Conservation (phyloP, 2,329 filamentous ascomycete genomes). For the Drechslerella stenobrocha region DNA sequence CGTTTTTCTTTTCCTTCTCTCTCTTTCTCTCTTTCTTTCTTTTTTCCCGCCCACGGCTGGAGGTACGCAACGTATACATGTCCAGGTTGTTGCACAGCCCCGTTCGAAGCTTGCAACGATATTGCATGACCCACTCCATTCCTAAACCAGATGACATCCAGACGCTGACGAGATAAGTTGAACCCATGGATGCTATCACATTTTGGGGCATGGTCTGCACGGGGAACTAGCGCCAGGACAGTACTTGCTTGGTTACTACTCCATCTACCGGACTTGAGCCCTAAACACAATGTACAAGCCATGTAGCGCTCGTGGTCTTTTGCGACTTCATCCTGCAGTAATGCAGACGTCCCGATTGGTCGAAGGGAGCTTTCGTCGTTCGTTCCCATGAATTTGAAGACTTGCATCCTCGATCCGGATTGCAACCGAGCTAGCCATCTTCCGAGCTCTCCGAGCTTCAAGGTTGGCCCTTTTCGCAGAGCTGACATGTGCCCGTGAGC, state of each 20-base stretch:
- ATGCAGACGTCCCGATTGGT: constrained; percentile 48
- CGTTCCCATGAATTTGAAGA: constrained; percentile 25
- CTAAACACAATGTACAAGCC: constrained; percentile 34
- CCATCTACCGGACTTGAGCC: constrained; percentile 45
- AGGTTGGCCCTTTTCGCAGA: constrained; percentile 10
- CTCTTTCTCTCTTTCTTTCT: constrained; percentile 25
- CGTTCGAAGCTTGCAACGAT: constrained; percentile 48
- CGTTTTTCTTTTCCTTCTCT: constrained; percentile 17
- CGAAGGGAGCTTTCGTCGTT: constrained; percentile 16
- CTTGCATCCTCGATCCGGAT: constrained; percentile 47
- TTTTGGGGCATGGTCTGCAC: constrained; percentile 22
- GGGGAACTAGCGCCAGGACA: constrained; percentile 29
- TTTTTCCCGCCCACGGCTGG: constrained; percentile 8
- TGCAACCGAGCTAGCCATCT: constrained; percentile 46
- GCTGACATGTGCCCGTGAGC: constrained; percentile 37
- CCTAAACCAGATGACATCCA: constrained; percentile 47
- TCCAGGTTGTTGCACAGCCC: constrained; percentile 49
- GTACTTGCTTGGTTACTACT: too few relatives aligned
- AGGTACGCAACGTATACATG: constrained; percentile 26
- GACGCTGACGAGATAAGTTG: constrained; percentile 28
- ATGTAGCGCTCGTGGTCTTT: constrained; percentile 34
- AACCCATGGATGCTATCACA: constrained; percentile 47
- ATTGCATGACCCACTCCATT: constrained; percentile 47
- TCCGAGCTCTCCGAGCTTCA: constrained; percentile 44
- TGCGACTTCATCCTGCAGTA: constrained; percentile 29